Conservation (phyloP, 495 filamentous ascomycete genomes). For the Hyaloscypha finlandica region DNA sequence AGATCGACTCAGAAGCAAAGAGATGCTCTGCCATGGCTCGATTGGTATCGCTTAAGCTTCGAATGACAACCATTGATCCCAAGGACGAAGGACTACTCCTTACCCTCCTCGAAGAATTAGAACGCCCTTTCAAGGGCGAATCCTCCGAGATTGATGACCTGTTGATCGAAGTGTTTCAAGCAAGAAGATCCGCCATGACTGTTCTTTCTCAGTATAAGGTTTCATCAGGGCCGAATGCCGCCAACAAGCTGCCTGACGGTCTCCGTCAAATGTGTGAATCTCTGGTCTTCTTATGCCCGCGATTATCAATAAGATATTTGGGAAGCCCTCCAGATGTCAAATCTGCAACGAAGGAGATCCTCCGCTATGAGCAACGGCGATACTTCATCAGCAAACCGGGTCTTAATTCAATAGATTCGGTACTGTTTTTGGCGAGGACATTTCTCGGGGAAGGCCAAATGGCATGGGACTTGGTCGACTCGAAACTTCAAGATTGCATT, state of each 20-base stretch:
- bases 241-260: conserved; percentile 13
- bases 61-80: conserved; percentile 34
- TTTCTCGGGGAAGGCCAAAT: conserved; percentile 41
- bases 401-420: conserved; percentile 56
- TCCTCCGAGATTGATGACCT: conserved; percentile 69
- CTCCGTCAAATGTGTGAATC: conserved; percentile 42
- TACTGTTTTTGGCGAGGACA: conserved; percentile 50
- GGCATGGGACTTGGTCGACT: conserved; percentile 53
- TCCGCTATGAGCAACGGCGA: conserved; percentile 57
- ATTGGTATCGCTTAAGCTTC: conserved; percentile 46
- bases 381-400: conserved; percentile 47
- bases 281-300: conserved; percentile 52
- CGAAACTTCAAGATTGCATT: conserved; percentile 55
- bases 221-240: neutral
- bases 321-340: conserved; percentile 48
- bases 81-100: conserved; percentile 42
- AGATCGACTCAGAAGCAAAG: conserved; percentile 45
- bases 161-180: conserved; percentile 60
- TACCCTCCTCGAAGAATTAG: conserved; percentile 53
- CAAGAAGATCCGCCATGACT: conserved; percentile 61
- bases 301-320: conserved; percentile 56
- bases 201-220: conserved; percentile 40
- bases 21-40: conserved; percentile 45
- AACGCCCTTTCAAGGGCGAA: conserved; percentile 63
- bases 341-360: conserved; percentile 47